Evolutionary conservation across 2,329 filamentous ascomycete genomes (phyloP).

Genomic region (Daldinia sp.): DNA sequence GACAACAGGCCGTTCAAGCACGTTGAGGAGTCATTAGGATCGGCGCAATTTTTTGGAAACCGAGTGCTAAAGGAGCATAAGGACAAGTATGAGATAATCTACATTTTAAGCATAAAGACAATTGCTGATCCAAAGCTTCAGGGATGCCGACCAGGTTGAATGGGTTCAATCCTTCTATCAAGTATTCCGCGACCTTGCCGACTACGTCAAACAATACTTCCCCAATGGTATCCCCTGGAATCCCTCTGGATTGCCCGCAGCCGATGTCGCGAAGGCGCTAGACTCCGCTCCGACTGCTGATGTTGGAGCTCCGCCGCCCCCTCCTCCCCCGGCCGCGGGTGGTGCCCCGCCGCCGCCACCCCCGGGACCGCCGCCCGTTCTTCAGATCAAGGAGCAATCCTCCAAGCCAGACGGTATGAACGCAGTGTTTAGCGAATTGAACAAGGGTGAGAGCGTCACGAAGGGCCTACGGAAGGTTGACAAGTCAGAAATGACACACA

Average conservation of each 20-base stretch:
- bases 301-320: constrained; percentile 62
- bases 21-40: constrained; percentile 83
- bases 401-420: constrained; percentile 69
- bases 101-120: too few species aligned
- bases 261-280: constrained; percentile 73
- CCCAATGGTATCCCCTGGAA: constrained; percentile 89
- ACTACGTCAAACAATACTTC: constrained; percentile 88
- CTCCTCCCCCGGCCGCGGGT: constrained; percentile 64
- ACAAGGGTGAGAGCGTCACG: constrained; percentile 89
- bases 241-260: constrained; percentile 76
- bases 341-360: constrained; percentile 76
- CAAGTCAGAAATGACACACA: constrained; percentile 96
- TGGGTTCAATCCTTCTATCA: constrained; percentile 95
- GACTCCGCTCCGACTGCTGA: constrained; percentile 57
- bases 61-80: constrained; percentile 92
- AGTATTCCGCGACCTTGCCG: constrained; percentile 84
- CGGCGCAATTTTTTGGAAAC: constrained; percentile 95
- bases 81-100: constrained; percentile 61
- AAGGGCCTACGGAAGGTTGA: constrained; percentile 92
- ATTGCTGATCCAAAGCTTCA: constrained; percentile 39
- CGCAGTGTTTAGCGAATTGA: constrained; percentile 92
- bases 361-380: constrained; percentile 75
- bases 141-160: constrained; percentile 80
- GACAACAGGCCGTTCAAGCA: constrained; percentile 86
- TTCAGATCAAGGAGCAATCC: constrained; percentile 67